Base-by-base conservation (phyloP, 257 asterid genomes). In the Rehmannia glutinosa region DNA sequence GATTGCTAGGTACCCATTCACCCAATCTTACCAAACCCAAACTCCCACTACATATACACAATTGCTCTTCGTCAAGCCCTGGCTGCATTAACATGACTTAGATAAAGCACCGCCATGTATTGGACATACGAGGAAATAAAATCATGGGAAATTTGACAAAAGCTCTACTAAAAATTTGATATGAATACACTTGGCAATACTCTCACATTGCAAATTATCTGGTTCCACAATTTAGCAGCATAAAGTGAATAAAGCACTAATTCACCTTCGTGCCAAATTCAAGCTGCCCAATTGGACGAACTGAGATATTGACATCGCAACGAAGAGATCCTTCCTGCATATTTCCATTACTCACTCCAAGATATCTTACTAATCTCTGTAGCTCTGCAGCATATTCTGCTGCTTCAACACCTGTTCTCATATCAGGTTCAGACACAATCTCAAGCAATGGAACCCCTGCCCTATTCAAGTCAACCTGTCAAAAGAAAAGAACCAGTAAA, bases 261-360 rank as follows among this genome's bases (percentile, higher is more conserved):
- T 20, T 64, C 76, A 89, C 99, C 97, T 94, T 94, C 28, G 99
- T 94, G 64, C 99, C 99, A 71, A 94, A 87, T 71, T 85, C 87
- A 51, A 60, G 72, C 82, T 91, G 99, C 38, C 97, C 97, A 27
- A 80, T 71, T 41, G 99, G 97, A 30, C 93, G 96, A 80, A 94
- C 76, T 16, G 99, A 94, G 77, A 94, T 81, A 68, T 94, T 94
- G 70, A 94, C 99, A 75, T 94, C 99, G 45, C 99, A 94, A 39
- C 99, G 93, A 73, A 94, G 95, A 43, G 99, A 94, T 38, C 97
- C 97, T 87, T 94, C 99, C 69, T 91, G 95, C 97, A 91, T 90
- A 78, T 94, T 91, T 35, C 99, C 97, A 52, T 94, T 94, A 70
- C 97, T 81, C 49, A 94, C 91, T 67, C 97, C 99, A 73, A 94